Conservation (phyloP, 345 rosid species). For the Kandelia obovata region DNA sequence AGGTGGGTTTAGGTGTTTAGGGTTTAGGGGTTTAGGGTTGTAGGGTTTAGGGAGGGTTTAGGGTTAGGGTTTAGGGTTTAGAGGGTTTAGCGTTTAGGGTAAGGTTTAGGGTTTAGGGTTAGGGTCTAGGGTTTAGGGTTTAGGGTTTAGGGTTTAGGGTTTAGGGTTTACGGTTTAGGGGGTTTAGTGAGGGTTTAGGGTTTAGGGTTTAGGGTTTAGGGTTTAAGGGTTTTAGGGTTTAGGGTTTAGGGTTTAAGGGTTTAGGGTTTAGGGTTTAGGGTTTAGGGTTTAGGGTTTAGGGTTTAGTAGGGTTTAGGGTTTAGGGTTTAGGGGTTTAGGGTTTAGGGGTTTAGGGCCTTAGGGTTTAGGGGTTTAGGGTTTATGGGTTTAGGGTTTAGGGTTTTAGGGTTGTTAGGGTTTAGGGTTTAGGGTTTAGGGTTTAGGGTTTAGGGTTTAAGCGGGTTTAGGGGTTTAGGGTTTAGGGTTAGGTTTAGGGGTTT, state of each 20-base stretch:
- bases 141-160: no score
- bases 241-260: background rate
- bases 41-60: background rate
- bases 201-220: slow-evolving; percentile 8
- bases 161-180: background rate
- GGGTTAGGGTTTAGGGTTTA: no score
- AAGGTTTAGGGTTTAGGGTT: no score
- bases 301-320: no score
- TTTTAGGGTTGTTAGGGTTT: background rate
- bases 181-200: background rate
- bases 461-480: background rate
- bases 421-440: background rate
- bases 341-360: no score
- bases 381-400: slow-evolving; percentile 1
- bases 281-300: no score
- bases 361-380: background rate
- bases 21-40: slow-evolving; percentile 7
- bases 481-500: background rate
- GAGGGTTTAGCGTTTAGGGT: no score
- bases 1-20: slow-evolving; percentile 3
- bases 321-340: no score
- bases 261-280: no score
- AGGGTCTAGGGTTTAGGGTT: no score
- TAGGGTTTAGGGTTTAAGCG: no score
- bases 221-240: slow-evolving; percentile 6